Evolutionary conservation across 139 green algal species (phyloP).

Genomic region (Pleodorina starrii): DNA sequence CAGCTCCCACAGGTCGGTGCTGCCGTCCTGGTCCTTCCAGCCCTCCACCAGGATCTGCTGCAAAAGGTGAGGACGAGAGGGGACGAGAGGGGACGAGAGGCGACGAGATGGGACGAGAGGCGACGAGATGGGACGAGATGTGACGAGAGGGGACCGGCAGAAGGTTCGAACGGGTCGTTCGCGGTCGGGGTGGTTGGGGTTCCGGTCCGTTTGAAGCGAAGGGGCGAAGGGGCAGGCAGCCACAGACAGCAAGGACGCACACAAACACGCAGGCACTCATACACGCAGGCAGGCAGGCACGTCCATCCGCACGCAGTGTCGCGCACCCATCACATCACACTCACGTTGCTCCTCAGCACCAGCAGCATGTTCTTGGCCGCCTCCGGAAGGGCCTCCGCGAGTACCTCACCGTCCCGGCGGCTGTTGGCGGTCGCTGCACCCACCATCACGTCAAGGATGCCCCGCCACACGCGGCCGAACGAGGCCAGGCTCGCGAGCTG

Average conservation of each 20-base stretch:
- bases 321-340: too few species aligned
- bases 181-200: too few species aligned
- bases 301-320: too few species aligned
- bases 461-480: constrained; percentile 52
- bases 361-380: constrained; percentile 97
- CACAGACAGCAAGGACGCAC: too few species aligned
- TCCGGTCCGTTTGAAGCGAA: too few species aligned
- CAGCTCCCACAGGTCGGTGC: constrained; percentile 82
- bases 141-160: too few species aligned
- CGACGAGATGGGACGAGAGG: background rate
- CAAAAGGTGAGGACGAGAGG: background rate
- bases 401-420: constrained; percentile 65
- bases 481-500: constrained; percentile 48
- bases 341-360: constrained; percentile 85
- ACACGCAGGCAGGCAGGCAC: too few species aligned
- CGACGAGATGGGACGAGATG: too few species aligned
- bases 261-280: too few species aligned
- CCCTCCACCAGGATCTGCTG: constrained; percentile 48
- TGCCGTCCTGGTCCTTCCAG: constrained; percentile 60
- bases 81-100: background rate
- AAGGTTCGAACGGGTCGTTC: too few species aligned
- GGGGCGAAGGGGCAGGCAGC: too few species aligned
- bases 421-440: constrained; percentile 43
- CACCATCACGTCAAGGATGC: constrained; percentile 51
- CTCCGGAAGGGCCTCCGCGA: constrained; percentile 91